Base-by-base conservation (phyloP, 1,284 basidiomycete genomes). In the Cystobasidium pallidum region DNA sequence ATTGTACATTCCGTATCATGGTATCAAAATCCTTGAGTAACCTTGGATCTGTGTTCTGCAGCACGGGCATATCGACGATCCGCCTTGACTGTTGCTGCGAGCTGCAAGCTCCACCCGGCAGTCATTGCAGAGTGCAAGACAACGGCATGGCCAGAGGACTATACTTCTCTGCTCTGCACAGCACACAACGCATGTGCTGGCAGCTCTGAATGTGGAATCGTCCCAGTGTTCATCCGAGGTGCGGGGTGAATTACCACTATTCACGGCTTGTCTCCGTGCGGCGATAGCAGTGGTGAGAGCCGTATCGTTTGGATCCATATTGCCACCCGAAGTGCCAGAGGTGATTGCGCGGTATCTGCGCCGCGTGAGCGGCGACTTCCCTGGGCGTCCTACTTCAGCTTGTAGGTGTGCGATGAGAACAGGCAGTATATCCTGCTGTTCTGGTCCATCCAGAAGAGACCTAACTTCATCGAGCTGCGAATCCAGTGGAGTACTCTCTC, bases 81-180 rank as follows among this genome's bases (percentile, higher is more conserved):
- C 68, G 6, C 68, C 68, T 30, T 64, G 59, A 15, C 39, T 28
- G n/a, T 32, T 64, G 55, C 68, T 71, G 47, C 68, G 54, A n/a
- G 68, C 68, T 17, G 47, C 68, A 32, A 71, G 61, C 34, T 71
- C 68, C 21, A 26, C 51, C 15, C 68, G 59, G 51, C 68, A 71
- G 34, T 57, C 68, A 64, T 71, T 57, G 68, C 68, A 71, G 34
- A 71, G 45, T 15, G 68, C 68, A 41, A 71, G 61, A 51, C 68
- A 71, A 17, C 68, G 59, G 30, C 68, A 71, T 21, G 68, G 68
- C 68, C 68, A 71, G 2, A 71, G 68, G 0, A 71, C 68, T 7
- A 71, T 64, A n/a, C 39, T 63, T 55, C 68, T 41, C 55, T 45
- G 59, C 49, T 71, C 68, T 21, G 68, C 59, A 24, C 68, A 71